A percentile compares a stretch with the other conserved stretches of the same genome.
phyloP scores from a whole-genome alignment of 495 filamentous ascomycete genomes.

The Hyaloscypha hepaticicola region DNA sequence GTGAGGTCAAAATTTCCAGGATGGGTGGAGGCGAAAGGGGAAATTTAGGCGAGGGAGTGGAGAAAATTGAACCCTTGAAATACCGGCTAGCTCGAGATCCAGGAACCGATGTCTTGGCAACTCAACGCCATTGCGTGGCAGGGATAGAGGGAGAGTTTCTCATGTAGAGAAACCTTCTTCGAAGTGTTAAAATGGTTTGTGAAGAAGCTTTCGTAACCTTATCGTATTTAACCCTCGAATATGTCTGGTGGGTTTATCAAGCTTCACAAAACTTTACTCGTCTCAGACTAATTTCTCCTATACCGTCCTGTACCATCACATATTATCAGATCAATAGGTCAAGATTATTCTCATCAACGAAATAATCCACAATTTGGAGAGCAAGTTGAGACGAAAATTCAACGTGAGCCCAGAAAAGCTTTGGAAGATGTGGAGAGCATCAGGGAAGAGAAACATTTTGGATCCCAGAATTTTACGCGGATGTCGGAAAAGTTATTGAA shows the following conservation, averaged over 20 bases:
- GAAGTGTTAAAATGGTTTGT: neutral
- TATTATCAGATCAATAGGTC: neutral
- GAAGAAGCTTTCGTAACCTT: too few relatives aligned
- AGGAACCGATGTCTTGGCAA: neutral
- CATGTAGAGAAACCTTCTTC: neutral
- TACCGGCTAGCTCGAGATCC: neutral
- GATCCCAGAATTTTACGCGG: too few relatives aligned
- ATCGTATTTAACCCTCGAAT: too few relatives aligned
- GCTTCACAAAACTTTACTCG: too few relatives aligned
- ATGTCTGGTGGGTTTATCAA: too few relatives aligned
- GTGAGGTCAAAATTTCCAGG: neutral
- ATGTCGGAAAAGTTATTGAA: too few relatives aligned
- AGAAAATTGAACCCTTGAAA: neutral
- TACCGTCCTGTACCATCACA: neutral
- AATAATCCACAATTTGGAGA: conserved; percentile 3
- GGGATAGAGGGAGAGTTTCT: neutral
- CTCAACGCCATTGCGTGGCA: neutral
- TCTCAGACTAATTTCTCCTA: neutral
- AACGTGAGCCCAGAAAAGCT: neutral
- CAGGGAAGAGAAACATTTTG: too few relatives aligned
- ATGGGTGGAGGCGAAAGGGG: neutral
- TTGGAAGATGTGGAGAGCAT: neutral
- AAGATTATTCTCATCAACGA: conserved; percentile 4
- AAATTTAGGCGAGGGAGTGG: neutral
- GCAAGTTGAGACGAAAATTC: conserved; percentile 1